Conservation (phyloP, 1,139 yeast species). For the Magnusiomyces suaveolens region DNA sequence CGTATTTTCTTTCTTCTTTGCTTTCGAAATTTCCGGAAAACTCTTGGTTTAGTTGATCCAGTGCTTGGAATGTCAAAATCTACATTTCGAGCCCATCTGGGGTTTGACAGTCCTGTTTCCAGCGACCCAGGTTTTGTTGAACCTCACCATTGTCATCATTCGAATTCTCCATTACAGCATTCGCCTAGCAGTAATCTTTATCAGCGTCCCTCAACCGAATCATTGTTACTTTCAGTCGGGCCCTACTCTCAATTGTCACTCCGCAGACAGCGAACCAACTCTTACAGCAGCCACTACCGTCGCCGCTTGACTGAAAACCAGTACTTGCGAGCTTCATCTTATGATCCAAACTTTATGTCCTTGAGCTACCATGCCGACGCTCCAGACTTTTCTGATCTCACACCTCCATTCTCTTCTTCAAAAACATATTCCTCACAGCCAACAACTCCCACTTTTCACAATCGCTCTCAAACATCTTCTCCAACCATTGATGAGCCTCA, state of each 20-base stretch:
- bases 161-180: too few relatives aligned
- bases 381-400: background rate
- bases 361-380: background rate
- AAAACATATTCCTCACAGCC: too few relatives aligned
- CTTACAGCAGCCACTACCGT: background rate
- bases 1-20: too few relatives aligned
- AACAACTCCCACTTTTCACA: too few relatives aligned
- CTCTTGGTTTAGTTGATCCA: too few relatives aligned
- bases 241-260: conserved; percentile 2
- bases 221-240: background rate
- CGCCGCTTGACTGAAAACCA: background rate
- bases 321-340: background rate
- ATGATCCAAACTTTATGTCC: background rate
- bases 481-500: too few relatives aligned
- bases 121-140: too few relatives aligned
- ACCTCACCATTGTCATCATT: background rate
- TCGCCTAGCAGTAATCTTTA: background rate
- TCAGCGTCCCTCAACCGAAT: conserved; percentile 3
- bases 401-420: background rate
- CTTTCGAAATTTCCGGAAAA: too few relatives aligned
- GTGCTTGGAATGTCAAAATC: too few relatives aligned
- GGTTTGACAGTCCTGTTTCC: too few relatives aligned
- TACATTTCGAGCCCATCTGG: too few relatives aligned
- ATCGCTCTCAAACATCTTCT: too few relatives aligned
- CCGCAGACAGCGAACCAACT: conserved; percentile 2